Base-by-base conservation (phyloP, 2,329 filamentous ascomycete species). In the Fusarium transvaalense region DNA sequence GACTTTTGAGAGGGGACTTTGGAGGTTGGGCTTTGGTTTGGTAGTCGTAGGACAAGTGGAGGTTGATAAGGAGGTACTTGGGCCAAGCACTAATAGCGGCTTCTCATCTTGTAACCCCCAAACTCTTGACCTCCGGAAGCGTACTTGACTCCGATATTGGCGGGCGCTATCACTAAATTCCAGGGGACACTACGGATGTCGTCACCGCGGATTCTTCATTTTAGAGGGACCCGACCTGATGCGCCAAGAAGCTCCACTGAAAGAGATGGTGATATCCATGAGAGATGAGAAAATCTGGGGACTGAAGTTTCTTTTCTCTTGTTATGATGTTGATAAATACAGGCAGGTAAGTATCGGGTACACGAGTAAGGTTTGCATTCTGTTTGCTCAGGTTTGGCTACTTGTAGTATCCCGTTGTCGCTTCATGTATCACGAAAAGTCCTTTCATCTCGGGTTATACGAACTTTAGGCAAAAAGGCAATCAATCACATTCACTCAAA, bases 141-240 rank as follows among this genome's bases (percentile, higher is more conserved):
- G 53, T 68, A 39, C 56, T 69, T 46, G 65, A 71, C 45, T 52
- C 67, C 67, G 66, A 64, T 43, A 23, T 42, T 55, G 59, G 51
- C 37, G 59, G 61, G 50, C 59, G 51, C 56, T 56, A 61, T 52
- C 61, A 56, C 55, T 66, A 66, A 69, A 71, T 61, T 71, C 64
- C 52, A 71, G 68, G 68, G 68, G 67, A 71, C 46, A 50, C 65
- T 59, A 71, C 61, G 41, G 53, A 71, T 71, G 68, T 71, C 68
- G 68, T 71, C 68, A 71, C 68, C 56, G 50, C 38, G 31, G 52
- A 34, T 41, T 64, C 53, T 61, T 68, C 55, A 67, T 51, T 69
- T 61, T 21, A 38, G 25, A 45, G 65, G 50, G 61, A 64, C 50
- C 48, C n/a, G 45, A 37, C 50, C 48, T 21, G 45, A 37, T 65